Percentiles rank a stretch among this genome's conserved stretches.
phyloP scores from a whole-genome alignment of 345 rosid genomes.

The Pistacia vera region DNA sequence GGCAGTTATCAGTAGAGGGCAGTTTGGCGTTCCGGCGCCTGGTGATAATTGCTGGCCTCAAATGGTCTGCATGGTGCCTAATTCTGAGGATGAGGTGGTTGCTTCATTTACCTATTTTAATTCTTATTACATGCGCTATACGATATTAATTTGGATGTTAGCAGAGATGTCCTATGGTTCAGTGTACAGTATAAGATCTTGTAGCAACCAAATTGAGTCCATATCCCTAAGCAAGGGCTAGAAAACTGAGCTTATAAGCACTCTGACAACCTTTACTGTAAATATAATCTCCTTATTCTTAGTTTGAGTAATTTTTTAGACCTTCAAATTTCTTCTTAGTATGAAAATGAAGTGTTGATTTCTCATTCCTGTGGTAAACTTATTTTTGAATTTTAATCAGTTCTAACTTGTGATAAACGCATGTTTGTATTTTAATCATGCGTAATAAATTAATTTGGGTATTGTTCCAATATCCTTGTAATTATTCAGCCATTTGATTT shows the following conservation, averaged over 20 bases:
- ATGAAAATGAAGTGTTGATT: not conserved
- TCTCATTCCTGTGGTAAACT: not conserved
- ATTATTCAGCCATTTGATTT: conserved; percentile 13
- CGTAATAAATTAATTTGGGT: not conserved
- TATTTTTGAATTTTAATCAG: not conserved
- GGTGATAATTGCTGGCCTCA: conserved; percentile 87
- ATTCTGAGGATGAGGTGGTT: conserved; percentile 63
- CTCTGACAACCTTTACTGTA: too few relatives aligned
- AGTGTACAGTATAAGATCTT: not conserved
- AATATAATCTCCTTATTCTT: too few relatives aligned
- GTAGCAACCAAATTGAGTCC: too few relatives aligned
- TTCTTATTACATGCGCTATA: too few relatives aligned
- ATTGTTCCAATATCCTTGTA: conserved; percentile 3
- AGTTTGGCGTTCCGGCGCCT: conserved; percentile 71
- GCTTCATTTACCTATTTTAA: not conserved
- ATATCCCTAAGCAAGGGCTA: too few relatives aligned
- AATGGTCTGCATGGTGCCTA: conserved; percentile 89
- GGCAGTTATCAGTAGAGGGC: conserved; percentile 88
- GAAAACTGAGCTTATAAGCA: not conserved
- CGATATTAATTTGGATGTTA: too few relatives aligned
- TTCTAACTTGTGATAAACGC: not conserved
- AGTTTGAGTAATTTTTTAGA: not conserved
- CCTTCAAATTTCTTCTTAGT: not conserved
- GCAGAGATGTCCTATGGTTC: not conserved
- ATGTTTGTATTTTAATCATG: not conserved